Evolutionary conservation across 176 grass and related monocot genomes (phyloP), one percentile per base, ranked within the genome.

Genomic region (Echinochloa phyllopogon): DNA sequence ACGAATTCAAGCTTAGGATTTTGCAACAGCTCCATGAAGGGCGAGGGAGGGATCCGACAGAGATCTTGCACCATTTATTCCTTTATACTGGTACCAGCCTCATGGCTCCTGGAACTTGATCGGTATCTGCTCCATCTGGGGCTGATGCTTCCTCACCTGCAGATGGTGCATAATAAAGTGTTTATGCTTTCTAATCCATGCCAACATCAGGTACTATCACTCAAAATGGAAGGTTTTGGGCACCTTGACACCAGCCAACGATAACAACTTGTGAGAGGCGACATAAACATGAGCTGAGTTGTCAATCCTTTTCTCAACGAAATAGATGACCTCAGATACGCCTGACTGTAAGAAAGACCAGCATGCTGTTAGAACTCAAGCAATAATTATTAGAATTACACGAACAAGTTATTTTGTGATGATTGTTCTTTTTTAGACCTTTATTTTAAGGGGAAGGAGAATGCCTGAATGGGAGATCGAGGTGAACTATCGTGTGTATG

Each of bases 281-380:
- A 92, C 55, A 85, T 99, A 99, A 84, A 79, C 86, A 79, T 89
- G 49, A 89, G 88, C 93, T 20, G 93, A 88, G 82, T 82, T 96
- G 65, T 83, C 94, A 0, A 94, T 62, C 75, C 76, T 96, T 92
- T 98, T 99, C 75, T 99, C 96, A 18, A 95, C 88, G 81, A 95
- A 99, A 82, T 99, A 95, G 78, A 99, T 96, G 72, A 99, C 96
- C 89, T 99, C 96, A 61, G 96, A 96, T 52, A 99, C 93, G 17
- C 91, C 93, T 57, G 96, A 96, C 96, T 99, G 88, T 17, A 92
- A 94, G 43, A 89, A 90, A 63, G 21, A 93, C 9, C 41, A 67
- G 67, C n/a, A 84, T 71, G 17, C 8, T 75, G 23, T 64, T 83
- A 90, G 36, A 67, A 65, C 5, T 72, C 43, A 77, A 25, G 4